A percentile compares a stretch with the other conserved stretches of the same genome.
Conservation (phyloP, 1,284 basidiomycete genomes). For the Pterula multifida region DNA sequence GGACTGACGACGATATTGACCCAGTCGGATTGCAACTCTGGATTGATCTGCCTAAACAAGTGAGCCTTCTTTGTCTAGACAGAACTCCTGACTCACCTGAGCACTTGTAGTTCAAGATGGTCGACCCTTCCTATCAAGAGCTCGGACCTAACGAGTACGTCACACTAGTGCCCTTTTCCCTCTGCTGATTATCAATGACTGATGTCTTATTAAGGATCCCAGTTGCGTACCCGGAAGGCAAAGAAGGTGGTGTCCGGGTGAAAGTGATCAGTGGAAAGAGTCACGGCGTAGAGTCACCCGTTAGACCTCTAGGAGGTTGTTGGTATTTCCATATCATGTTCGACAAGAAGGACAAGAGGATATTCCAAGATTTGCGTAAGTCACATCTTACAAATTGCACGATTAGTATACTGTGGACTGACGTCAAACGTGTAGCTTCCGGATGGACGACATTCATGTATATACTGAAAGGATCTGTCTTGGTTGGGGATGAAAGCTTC, state of each 20-base stretch:
- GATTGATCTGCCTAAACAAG: constrained; percentile 83
- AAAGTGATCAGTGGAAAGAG: constrained; percentile 87
- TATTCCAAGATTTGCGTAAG: constrained; percentile 82
- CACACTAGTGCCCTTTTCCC: constrained; percentile 3
- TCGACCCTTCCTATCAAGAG: constrained; percentile 71
- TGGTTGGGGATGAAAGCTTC: constrained; percentile 40
- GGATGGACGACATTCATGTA: constrained; percentile 82
- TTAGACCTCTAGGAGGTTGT: constrained; percentile 83
- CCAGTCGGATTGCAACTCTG: constrained; percentile 84
- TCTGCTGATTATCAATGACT: constrained; percentile 3
- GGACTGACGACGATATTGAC: constrained; percentile 51
- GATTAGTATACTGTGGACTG: background rate
- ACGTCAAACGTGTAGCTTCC: constrained; percentile 27
- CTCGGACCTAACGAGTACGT: constrained; percentile 49
- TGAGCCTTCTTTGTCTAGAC: constrained; percentile 13
- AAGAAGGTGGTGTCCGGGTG: constrained; percentile 59
- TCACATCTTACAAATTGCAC: constrained; percentile 8
- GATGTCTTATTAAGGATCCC: constrained; percentile 41
- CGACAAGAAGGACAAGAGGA: constrained; percentile 43
- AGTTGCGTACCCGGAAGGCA: constrained; percentile 62
- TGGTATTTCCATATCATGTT: constrained; percentile 86
- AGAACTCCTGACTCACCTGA: constrained; percentile 14
- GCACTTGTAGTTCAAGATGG: constrained; percentile 61
- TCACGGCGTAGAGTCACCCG: constrained; percentile 78
- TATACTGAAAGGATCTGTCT: constrained; percentile 54